A percentile compares a stretch with the other conserved stretches of the same genome.
These are phyloP conservation scores for Leccinum proximum DNA, from an alignment of 1,284 basidiomycete species.

Conservation along the genomic window DNA sequence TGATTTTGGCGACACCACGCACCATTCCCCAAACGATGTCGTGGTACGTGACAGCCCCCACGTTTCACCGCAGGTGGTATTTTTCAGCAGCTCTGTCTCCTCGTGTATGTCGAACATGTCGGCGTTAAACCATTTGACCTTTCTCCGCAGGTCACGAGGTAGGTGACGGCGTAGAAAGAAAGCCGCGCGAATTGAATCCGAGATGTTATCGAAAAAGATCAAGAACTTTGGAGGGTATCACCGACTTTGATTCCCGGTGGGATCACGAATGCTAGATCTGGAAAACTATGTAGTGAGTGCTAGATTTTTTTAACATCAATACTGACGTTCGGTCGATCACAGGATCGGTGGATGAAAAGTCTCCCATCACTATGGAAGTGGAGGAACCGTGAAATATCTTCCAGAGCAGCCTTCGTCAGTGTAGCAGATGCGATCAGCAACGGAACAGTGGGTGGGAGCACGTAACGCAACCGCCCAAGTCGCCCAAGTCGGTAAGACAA, in stretches of 20 bases:
- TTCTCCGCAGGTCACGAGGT: neutral
- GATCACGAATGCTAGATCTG: conserved; percentile 30
- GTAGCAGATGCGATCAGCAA: neutral
- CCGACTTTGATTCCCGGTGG: conserved; percentile 11
- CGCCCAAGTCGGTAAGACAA: neutral
- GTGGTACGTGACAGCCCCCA: conserved; percentile 9
- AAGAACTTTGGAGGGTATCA: conserved; percentile 26
- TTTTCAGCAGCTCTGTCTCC: neutral
- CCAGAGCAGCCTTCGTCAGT: neutral
- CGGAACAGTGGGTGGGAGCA: neutral
- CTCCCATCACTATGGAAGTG: neutral
- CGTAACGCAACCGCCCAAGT: neutral
- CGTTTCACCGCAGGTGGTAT: neutral
- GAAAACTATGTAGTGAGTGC: conserved; percentile 7
- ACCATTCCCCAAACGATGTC: conserved; percentile 13
- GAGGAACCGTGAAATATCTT: neutral
- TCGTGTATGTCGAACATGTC: conserved; percentile 10
- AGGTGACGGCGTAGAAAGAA: neutral
- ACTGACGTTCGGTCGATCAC: neutral
- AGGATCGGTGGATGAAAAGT: neutral
- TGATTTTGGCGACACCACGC: neutral
- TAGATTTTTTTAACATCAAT: neutral
- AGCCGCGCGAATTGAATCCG: neutral
- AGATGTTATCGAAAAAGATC: conserved; percentile 31
- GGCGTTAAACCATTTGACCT: conserved; percentile 16